These are phyloP conservation scores for Bipolaris cookei DNA, from an alignment of 2,329 filamentous ascomycete genomes.

Conservation along the genomic window DNA sequence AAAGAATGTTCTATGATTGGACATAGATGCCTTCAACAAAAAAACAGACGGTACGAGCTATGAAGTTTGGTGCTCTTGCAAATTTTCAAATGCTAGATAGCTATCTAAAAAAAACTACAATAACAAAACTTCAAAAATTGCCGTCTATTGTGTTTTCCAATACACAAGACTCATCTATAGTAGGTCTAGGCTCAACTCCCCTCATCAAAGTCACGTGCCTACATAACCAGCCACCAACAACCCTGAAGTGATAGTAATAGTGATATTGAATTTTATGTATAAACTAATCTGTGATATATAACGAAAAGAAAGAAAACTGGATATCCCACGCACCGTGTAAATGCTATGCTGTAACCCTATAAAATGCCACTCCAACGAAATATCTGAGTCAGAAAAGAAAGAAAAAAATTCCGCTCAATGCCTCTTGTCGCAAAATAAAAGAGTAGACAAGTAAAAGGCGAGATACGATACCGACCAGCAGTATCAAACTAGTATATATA, in stretches of 20 bases:
- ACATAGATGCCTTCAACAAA: too few species aligned
- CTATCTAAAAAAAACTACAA: too few species aligned
- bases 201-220: not conserved
- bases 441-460: not conserved
- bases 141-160: too few species aligned
- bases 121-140: too few species aligned
- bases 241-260: not conserved
- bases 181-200: not conserved
- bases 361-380: not conserved
- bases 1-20: too few species aligned
- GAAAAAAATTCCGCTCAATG: constrained; percentile 8
- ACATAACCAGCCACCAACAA: not conserved
- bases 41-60: not conserved
- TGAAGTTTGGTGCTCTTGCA: too few species aligned
- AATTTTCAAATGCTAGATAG: too few species aligned
- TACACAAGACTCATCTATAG: too few species aligned
- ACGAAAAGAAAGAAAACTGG: not conserved
- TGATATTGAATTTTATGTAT: constrained; percentile 1
- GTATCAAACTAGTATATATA: not conserved
- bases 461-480: constrained; percentile 10
- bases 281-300: constrained; percentile 1
- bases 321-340: constrained; percentile 11
- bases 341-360: constrained; percentile 10
- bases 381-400: not conserved
- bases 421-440: not conserved